Base-by-base conservation (phyloP, 73 alveolate species). In the Blepharisma stoltei region DNA sequence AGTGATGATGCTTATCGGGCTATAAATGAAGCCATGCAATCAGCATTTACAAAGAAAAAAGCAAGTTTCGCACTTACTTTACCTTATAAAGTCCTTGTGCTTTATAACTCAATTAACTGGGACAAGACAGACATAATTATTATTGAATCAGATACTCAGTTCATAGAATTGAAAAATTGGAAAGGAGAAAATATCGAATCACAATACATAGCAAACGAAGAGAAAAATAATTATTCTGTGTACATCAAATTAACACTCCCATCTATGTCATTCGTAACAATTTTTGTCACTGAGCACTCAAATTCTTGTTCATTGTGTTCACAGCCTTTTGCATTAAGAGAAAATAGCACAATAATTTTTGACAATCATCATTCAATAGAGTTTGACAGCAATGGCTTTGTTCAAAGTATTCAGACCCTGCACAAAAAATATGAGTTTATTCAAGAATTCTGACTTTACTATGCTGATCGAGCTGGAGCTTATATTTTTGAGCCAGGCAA, bases 1-100 rank as follows among this genome's bases (percentile, higher is more conserved):
- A 1, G 5, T 8, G 49, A 60, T 20, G 18, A 32, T 32, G 41
- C 41, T 1, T 32, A 32, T 32, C 41, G 41, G 3, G 41, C 41
- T 3, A 32, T 32, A 32, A 0, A 32, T 32, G 41, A 32, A 32
- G 41, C 41, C 3, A 32, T 32, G 41, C 41, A 32, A 3, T 32
- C 41, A 32, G 41, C 41, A 32, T 32, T 32, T 32, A 32, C 41
- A 0, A 32, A 32, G 41, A 32, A 32, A 32, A 32, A 32, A 32
- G 41, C 41, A 32, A 32, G 41, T 5, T 60, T 60, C 2, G 48
- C 37, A 2, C 46, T 60, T 14, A 5, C 23, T 60, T 14, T 25
- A 18, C 73, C 73, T 60, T 60, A 60, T 60, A 60, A 60, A 60
- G 23, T 60, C 73, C 45, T 18, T 60, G 48, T 60, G 18, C 49